These are phyloP conservation scores for Spinellus fusiger DNA, from an alignment of 192 early-diverging fungal species.

Conservation along the genomic window DNA sequence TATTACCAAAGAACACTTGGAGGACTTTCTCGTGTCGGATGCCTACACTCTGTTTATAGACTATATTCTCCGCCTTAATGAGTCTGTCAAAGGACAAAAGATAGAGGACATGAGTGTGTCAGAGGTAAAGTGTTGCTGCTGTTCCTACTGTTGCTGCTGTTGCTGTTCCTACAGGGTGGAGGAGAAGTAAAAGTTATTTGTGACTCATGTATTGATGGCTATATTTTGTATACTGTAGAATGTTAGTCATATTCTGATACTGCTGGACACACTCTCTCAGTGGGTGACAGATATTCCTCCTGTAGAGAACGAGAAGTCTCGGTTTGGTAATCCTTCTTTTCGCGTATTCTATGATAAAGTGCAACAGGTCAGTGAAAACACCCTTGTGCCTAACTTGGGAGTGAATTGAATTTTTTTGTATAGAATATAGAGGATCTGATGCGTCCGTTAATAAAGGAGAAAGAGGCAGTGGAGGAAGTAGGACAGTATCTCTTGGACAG, in stretches of 20 bases:
- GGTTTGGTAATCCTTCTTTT: conserved; percentile 97
- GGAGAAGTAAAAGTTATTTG: too few relatives aligned
- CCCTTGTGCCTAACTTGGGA: neutral
- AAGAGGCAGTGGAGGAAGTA: conserved; percentile 47
- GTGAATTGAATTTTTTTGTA: neutral
- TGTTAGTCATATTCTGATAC: conserved; percentile 52
- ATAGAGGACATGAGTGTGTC: conserved; percentile 49
- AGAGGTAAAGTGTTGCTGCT: too few relatives aligned
- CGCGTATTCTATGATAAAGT: conserved; percentile 80
- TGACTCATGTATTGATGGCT: too few relatives aligned
- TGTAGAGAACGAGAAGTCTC: conserved; percentile 63
- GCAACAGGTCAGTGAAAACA: conserved; percentile 39
- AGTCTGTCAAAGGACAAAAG: conserved; percentile 61
- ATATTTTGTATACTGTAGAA: too few relatives aligned
- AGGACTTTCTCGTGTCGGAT: conserved; percentile 60
- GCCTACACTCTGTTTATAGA: conserved; percentile 59
- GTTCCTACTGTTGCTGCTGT: conserved; percentile 50
- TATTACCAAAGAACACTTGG: conserved; percentile 80
- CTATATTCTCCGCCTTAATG: conserved; percentile 70
- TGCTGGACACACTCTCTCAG: conserved; percentile 61
- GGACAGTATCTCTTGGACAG: conserved; percentile 72
- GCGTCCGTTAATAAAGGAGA: conserved; percentile 16
- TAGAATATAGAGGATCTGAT: conserved; percentile 18
- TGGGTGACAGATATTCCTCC: conserved; percentile 65
- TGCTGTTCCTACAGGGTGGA: too few relatives aligned